Evolutionary conservation across 2,329 filamentous ascomycete species (phyloP).

Genomic region (Clarireedia paspali): DNA sequence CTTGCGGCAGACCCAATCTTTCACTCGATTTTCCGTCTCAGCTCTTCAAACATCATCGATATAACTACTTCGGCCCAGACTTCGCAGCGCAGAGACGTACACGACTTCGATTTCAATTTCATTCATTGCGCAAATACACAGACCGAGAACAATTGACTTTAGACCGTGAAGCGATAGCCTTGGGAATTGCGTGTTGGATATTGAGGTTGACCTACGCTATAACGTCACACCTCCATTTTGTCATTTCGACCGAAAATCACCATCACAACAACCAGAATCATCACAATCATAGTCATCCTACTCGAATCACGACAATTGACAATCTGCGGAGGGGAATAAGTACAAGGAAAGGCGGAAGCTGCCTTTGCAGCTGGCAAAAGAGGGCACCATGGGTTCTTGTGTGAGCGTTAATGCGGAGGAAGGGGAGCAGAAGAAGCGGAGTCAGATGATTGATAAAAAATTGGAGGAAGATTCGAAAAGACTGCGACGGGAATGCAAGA

Average conservation of each 20-base stretch:
- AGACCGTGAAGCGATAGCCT: not conserved
- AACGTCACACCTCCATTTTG: constrained; percentile 3
- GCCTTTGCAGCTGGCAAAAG: constrained; percentile 22
- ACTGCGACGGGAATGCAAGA: constrained; percentile 97
- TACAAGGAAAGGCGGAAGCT: constrained; percentile 18
- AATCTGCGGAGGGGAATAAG: constrained; percentile 6
- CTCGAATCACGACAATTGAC: not conserved
- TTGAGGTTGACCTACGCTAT: not conserved
- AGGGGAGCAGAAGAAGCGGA: constrained; percentile 89
- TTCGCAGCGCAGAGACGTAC: not conserved
- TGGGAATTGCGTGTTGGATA: constrained; percentile 4
- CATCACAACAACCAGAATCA: not conserved
- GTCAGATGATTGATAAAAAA: constrained; percentile 88
- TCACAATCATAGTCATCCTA: not conserved
- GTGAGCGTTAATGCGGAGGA: constrained; percentile 80
- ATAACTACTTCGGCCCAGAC: not conserved
- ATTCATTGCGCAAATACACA: not conserved
- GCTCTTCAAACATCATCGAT: not conserved
- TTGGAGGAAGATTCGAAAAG: constrained; percentile 91
- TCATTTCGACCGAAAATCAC: not conserved
- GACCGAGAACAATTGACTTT: not conserved
- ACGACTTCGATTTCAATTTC: not conserved
- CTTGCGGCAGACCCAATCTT: not conserved
- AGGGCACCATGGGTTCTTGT: constrained; percentile 74
- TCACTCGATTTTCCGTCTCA: not conserved